These are phyloP conservation scores for Venustampulla echinocandica DNA, from an alignment of 495 filamentous ascomycete species.

Conservation along the genomic window DNA sequence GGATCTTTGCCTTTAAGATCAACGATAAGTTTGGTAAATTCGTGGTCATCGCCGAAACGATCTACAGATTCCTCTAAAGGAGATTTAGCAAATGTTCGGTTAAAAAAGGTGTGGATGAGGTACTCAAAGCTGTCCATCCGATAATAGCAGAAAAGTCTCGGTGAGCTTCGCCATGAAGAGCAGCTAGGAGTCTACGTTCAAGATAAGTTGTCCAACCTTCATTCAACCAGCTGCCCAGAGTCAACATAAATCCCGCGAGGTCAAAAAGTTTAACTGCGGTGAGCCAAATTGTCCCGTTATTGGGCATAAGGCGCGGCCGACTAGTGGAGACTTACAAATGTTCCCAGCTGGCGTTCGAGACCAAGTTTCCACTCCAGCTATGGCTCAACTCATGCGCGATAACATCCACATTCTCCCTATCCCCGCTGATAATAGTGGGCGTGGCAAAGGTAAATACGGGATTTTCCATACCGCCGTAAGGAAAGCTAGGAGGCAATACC, in stretches of 20 bases:
- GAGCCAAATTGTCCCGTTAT: no score
- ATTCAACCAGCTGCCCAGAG: slow-evolving; percentile 63
- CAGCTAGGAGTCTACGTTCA: slow-evolving; percentile 65
- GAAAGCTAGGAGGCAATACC: slow-evolving; percentile 83
- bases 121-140: slow-evolving; percentile 56
- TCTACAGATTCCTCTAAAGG: slow-evolving; percentile 59
- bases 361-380: slow-evolving; percentile 89
- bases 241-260: not conserved
- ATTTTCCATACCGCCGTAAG: slow-evolving; percentile 87
- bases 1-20: slow-evolving; percentile 85
- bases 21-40: slow-evolving; percentile 85
- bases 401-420: slow-evolving; percentile 89
- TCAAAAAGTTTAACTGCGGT: not conserved
- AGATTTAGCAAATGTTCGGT: slow-evolving; percentile 16
- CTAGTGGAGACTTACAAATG: slow-evolving; percentile 65
- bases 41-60: slow-evolving; percentile 68
- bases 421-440: slow-evolving; percentile 83
- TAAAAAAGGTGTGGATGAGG: slow-evolving; percentile 34
- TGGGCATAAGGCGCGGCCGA: no score
- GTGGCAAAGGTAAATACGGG: slow-evolving; percentile 90
- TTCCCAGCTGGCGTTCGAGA: slow-evolving; percentile 86
- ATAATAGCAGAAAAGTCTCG: slow-evolving; percentile 92
- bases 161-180: slow-evolving; percentile 68
- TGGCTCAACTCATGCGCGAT: slow-evolving; percentile 93
- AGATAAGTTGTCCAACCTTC: slow-evolving; percentile 95